Evolutionary conservation across 169 alveolate species (phyloP).

Genomic region (Babesia microti): DNA sequence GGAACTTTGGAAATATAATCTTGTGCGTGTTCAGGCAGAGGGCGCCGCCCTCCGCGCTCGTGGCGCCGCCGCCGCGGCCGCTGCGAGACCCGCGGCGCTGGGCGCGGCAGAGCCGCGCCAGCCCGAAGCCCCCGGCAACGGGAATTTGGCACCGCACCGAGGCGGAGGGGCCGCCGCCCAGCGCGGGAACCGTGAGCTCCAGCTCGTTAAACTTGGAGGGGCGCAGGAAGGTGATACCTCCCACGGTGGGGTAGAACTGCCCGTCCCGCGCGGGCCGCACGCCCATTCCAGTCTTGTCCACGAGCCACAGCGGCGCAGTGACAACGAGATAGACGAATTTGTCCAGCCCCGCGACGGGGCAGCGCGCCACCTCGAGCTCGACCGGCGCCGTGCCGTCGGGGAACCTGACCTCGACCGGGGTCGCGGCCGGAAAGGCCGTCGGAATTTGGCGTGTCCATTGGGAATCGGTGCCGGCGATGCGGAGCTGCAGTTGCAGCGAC

Average conservation of each 20-base stretch:
- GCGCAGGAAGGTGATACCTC: slow-evolving; percentile 52
- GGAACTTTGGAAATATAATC: slow-evolving; percentile 52
- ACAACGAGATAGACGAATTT: slow-evolving; percentile 21
- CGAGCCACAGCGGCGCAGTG: slow-evolving; percentile 67
- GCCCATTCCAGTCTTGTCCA: slow-evolving; percentile 72
- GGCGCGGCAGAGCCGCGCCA: slow-evolving; percentile 1
- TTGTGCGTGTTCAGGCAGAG: slow-evolving; percentile 66
- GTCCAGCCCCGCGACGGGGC: slow-evolving; percentile 41
- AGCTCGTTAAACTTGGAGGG: slow-evolving; percentile 17
- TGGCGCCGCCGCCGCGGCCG: slow-evolving; percentile 61
- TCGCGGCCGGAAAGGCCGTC: too few relatives aligned
- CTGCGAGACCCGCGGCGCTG: slow-evolving; percentile 48
- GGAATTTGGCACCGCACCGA: slow-evolving; percentile 2
- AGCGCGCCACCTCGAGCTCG: slow-evolving; percentile 51
- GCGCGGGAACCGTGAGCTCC: slow-evolving; percentile 1
- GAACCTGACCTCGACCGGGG: too few relatives aligned
- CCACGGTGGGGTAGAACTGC: slow-evolving; percentile 50
- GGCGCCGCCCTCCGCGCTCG: slow-evolving; percentile 52
- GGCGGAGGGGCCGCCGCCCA: background rate
- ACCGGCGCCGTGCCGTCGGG: slow-evolving; percentile 39
- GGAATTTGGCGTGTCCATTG: too few relatives aligned
- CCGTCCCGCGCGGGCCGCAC: slow-evolving; percentile 51
- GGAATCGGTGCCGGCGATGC: slow-evolving; percentile 8
- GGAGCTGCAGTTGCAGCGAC: slow-evolving; percentile 14
- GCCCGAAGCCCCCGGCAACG: slow-evolving; percentile 26